These are phyloP conservation scores for Chytriomyces sp. DNA, from an alignment of 192 early-diverging fungal genomes.

Conservation along the genomic window DNA sequence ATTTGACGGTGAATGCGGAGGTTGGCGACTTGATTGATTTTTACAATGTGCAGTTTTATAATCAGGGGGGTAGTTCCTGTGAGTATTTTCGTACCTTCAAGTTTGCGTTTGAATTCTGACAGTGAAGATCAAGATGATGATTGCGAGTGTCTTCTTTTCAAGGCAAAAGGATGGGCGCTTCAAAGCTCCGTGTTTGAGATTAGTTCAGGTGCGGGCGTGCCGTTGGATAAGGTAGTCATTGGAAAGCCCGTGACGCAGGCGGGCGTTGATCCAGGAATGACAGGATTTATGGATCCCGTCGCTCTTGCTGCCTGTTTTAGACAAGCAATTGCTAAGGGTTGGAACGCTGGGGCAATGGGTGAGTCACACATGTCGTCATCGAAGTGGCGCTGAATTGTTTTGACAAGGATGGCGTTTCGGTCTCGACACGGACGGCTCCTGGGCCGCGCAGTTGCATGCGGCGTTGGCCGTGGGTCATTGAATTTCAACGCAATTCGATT, in stretches of 20 bases:
- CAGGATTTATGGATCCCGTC: not conserved
- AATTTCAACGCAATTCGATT: too few species aligned
- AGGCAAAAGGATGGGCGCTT: not conserved
- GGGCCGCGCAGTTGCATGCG: not conserved
- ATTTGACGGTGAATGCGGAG: not conserved
- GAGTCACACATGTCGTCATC: not conserved
- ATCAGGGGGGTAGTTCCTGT: slow-evolving; percentile 3
- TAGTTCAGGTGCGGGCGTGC: not conserved
- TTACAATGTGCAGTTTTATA: slow-evolving; percentile 18
- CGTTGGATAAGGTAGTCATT: slow-evolving; percentile 7
- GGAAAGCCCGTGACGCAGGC: slow-evolving; percentile 2
- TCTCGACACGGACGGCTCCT: not conserved
- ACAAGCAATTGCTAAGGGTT: not conserved
- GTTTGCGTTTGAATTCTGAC: not conserved
- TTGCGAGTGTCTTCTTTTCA: not conserved
- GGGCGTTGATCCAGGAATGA: not conserved
- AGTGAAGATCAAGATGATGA: not conserved
- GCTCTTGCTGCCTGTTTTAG: not conserved
- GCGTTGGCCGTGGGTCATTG: not conserved
- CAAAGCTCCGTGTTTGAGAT: slow-evolving; percentile 3
- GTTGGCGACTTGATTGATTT: slow-evolving; percentile 13
- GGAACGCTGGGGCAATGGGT: slow-evolving; percentile 17
- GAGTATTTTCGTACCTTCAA: not conserved
- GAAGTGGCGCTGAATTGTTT: not conserved
- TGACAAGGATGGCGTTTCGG: slow-evolving; percentile 6